Conservation (phyloP, 2,329 filamentous ascomycete genomes). For the Phialophora tarda region DNA sequence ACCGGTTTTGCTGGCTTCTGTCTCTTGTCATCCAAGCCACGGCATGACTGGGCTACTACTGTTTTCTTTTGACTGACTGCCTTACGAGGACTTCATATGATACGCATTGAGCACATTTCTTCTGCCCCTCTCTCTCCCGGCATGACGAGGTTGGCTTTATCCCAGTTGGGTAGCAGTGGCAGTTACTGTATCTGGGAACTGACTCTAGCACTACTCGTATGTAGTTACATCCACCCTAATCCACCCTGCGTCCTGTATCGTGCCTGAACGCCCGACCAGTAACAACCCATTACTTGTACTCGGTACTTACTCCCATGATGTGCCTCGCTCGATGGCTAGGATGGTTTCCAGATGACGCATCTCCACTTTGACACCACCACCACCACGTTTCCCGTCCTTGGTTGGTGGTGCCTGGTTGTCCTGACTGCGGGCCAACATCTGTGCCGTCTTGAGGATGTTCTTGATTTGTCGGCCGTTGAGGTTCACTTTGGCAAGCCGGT, state of each 20-base stretch:
- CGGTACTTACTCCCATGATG: conserved; percentile 28
- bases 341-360: conserved; percentile 45
- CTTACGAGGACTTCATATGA: too few species aligned
- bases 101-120: too few species aligned
- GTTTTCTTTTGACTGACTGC: background rate
- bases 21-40: background rate
- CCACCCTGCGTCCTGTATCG: background rate
- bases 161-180: too few species aligned
- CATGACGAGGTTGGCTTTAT: too few species aligned
- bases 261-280: conserved; percentile 11
- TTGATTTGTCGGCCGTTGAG: conserved; percentile 51
- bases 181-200: too few species aligned
- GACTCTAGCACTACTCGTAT: too few species aligned
- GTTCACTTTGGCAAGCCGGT: conserved; percentile 30
- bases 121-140: too few species aligned
- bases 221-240: background rate
- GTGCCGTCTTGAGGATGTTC: conserved; percentile 52
- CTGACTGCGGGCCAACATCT: conserved; percentile 45
- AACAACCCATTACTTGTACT: background rate
- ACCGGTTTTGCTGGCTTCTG: background rate
- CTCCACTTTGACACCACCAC: conserved; percentile 30
- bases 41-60: background rate
- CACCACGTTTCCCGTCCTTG: conserved; percentile 21
- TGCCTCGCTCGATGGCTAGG: conserved; percentile 42
- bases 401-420: conserved; percentile 21